Conservation (phyloP, 768 basidiomycete genomes). For the Auriscalpium vulgare region DNA sequence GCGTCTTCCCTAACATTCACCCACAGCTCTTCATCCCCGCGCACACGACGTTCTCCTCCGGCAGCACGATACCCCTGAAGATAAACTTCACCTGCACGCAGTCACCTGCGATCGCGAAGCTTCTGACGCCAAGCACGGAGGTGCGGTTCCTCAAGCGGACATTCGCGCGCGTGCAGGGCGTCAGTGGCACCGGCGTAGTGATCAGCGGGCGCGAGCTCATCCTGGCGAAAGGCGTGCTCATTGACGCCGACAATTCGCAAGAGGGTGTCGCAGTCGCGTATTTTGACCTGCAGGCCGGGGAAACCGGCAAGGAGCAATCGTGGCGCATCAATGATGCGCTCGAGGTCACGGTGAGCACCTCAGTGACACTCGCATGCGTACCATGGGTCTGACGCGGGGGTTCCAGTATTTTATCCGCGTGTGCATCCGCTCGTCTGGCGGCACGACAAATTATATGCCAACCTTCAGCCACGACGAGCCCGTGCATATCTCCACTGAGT, state of each 20-base stretch:
- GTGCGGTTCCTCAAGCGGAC: conserved; percentile 31
- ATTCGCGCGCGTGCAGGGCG: conserved; percentile 21
- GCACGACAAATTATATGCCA: conserved; percentile 25
- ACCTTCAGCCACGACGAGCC: conserved; percentile 29
- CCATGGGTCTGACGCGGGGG: background rate
- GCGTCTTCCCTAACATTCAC: background rate
- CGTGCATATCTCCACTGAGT: conserved; percentile 31
- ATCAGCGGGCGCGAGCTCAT: conserved; percentile 22
- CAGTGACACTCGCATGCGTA: background rate
- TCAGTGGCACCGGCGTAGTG: conserved; percentile 5
- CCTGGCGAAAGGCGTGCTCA: conserved; percentile 16
- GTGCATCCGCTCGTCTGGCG: conserved; percentile 24
- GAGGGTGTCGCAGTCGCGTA: conserved; percentile 29
- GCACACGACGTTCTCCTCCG: conserved; percentile 30
- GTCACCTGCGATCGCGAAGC: conserved; percentile 30
- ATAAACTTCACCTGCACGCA: conserved; percentile 28
- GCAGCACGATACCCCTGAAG: conserved; percentile 32
- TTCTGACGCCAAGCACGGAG: conserved; percentile 26
- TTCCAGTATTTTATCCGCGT: conserved; percentile 33
- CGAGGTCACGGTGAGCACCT: conserved; percentile 20
- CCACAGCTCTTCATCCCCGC: conserved; percentile 31
- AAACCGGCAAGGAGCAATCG: conserved; percentile 28
- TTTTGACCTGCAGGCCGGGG: conserved; percentile 30
- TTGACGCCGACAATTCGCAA: conserved; percentile 23
- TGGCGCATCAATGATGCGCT: conserved; percentile 28